Evolutionary conservation across 257 asterid genomes (phyloP), one percentile per base, ranked within the genome.

Genomic region (Capsicum baccatum): DNA sequence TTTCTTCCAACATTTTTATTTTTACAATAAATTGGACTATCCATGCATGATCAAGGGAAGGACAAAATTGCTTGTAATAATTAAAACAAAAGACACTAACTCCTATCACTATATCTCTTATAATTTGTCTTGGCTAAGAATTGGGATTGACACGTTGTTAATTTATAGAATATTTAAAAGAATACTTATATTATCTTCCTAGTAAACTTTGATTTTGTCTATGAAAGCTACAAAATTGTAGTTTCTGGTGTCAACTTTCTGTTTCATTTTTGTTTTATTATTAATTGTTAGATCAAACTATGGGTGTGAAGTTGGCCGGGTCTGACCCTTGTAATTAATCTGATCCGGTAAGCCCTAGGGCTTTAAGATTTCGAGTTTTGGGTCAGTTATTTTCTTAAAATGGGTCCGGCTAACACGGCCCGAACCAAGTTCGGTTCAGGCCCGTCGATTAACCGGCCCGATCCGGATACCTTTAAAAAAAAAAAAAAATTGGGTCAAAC

Each of bases 221-320:
- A 33, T 60, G 83, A 80, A 60, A 59, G 73, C 83, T 21, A 44
- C 83, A 48, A 42, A 60, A 42, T 80, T 80, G 83, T 60, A 60
- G 74, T 80, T 80, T 80, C 44, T 80, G 73, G 73, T 60, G 74
- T 80, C 74, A 42, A 19, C 59, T 11, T 80, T 10, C 6, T 26
- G 13, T 19, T 80, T 80, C 55, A 14, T 4, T 59, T 80, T 59
- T 44, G 83, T 59, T 59, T 80, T 14, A 48, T 57, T 57, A 26
- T 59, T 63, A 63, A 64, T 64, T 47, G 59, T 4, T 44, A 3
- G 39, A 63, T 57, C 37, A 48, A n/a, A 37, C 37, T 14, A 37
- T 26, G 26, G 26, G 26, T 26, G 26, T 26, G 26, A 26, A 26
- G 0, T 26, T 0, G 26, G 26, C 26, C 26, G 26, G 26, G 26